A percentile compares a stretch with the other conserved stretches of the same genome.
Conservation (phyloP, 1,284 basidiomycete genomes). For the Boletellus deceptivus region DNA sequence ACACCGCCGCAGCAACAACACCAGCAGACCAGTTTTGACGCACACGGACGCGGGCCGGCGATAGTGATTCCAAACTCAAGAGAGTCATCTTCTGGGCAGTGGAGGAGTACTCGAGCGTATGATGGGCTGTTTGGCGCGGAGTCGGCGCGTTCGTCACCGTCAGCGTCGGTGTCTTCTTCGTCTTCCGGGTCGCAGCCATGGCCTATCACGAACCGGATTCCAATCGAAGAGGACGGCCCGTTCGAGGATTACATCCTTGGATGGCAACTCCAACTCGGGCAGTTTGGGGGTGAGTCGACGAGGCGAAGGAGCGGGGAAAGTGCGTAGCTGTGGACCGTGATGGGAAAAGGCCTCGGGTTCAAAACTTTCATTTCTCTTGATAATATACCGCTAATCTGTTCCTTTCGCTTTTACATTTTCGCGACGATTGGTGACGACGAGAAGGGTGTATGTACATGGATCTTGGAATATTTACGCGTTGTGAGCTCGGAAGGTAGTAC, state of each 20-base stretch:
- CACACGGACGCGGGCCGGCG: conserved; percentile 9
- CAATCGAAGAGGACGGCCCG: conserved; percentile 17
- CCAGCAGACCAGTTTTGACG: background rate
- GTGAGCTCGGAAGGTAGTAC: background rate
- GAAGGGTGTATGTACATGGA: conserved; percentile 11
- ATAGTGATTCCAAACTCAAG: conserved; percentile 10
- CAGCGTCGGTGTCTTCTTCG: conserved; percentile 3
- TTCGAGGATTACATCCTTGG: conserved; percentile 21
- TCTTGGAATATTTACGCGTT: conserved; percentile 5
- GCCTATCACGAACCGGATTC: conserved; percentile 19
- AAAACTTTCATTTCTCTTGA: background rate
- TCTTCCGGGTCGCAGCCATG: conserved; percentile 1
- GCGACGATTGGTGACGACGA: too few relatives aligned
- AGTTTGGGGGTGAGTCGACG: conserved; percentile 1
- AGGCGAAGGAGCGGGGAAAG: conserved; percentile 2
- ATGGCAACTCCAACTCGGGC: conserved; percentile 9
- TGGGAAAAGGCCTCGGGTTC: background rate
- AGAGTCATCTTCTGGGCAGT: conserved; percentile 10
- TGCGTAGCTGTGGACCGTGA: conserved; percentile 5
- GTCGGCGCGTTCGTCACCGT: conserved; percentile 17
- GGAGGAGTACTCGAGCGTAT: conserved; percentile 10
- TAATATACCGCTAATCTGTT: conserved; percentile 1
- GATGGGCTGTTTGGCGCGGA: conserved; percentile 13
- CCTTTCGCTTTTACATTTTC: background rate
- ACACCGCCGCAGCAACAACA: too few relatives aligned